Evolutionary conservation across 2,329 filamentous ascomycete genomes (phyloP).

Genomic region (Verticillium dahliae): DNA sequence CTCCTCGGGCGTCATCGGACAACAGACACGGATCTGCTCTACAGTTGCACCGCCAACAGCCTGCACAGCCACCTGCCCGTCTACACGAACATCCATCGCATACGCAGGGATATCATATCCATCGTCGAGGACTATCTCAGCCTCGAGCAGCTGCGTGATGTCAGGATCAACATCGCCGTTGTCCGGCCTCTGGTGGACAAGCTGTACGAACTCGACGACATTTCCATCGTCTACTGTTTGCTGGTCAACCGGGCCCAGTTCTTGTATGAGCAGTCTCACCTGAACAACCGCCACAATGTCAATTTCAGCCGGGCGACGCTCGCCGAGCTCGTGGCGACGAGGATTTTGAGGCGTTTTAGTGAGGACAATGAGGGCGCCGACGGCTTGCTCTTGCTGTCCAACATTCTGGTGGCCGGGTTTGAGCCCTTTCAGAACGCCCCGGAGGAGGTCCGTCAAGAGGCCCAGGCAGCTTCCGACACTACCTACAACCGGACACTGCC

Average conservation of each 20-base stretch:
- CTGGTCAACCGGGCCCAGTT: constrained; percentile 79
- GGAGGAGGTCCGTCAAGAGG: constrained; percentile 54
- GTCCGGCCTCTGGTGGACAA: constrained; percentile 79
- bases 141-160: constrained; percentile 70
- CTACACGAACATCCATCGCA: constrained; percentile 72
- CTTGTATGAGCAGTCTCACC: constrained; percentile 67
- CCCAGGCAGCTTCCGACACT: constrained; percentile 40
- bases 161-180: constrained; percentile 74
- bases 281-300: constrained; percentile 74
- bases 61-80: constrained; percentile 60
- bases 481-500: constrained; percentile 57
- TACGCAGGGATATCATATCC: constrained; percentile 56
- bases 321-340: constrained; percentile 74
- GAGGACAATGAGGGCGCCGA: constrained; percentile 67
- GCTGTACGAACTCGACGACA: constrained; percentile 71
- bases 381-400: constrained; percentile 66
- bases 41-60: constrained; percentile 45
- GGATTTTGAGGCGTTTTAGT: constrained; percentile 70
- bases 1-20: constrained; percentile 28
- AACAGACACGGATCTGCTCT: constrained; percentile 34
- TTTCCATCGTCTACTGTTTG: constrained; percentile 78
- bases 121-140: constrained; percentile 60
- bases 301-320: constrained; percentile 70
- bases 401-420: constrained; percentile 77
- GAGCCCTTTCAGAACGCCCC: constrained; percentile 82